Percentiles rank a stretch among this genome's conserved stretches.
Evolutionary conservation across 495 filamentous ascomycete genomes (phyloP).

Genomic region (Aspergillus campestris): DNA sequence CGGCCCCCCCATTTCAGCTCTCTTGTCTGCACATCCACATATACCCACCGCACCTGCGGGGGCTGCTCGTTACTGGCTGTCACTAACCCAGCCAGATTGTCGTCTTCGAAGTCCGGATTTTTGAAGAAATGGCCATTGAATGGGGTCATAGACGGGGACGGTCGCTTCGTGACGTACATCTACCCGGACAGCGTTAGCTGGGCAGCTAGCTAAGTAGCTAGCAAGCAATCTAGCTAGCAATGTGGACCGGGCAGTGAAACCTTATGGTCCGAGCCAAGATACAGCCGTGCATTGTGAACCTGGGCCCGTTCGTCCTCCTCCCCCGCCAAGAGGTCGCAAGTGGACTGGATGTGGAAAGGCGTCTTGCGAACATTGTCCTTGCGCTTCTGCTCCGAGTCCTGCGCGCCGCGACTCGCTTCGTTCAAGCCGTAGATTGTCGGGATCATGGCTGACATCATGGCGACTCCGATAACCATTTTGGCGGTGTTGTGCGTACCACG

Average conservation of each 20-base stretch:
- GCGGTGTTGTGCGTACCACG: background rate
- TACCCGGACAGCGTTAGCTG: background rate
- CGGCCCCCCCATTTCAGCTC: constrained; percentile 22
- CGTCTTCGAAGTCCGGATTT: constrained; percentile 16
- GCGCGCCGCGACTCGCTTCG: constrained; percentile 15
- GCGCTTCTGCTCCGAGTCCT: constrained; percentile 17
- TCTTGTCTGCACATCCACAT: constrained; percentile 14
- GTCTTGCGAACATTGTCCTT: constrained; percentile 13
- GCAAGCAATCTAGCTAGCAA: background rate
- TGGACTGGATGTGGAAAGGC: constrained; percentile 16
- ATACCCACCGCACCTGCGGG: constrained; percentile 22
- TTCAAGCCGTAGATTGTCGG: constrained; percentile 23
- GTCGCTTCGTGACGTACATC: constrained; percentile 23
- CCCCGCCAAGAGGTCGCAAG: constrained; percentile 12
- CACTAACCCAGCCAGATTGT: constrained; percentile 17
- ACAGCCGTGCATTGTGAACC: constrained; percentile 20
- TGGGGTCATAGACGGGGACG: constrained; percentile 11
- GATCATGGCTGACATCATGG: constrained; percentile 25
- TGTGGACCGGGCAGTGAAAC: constrained; percentile 6
- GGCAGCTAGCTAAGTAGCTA: background rate
- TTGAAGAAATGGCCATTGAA: constrained; percentile 21
- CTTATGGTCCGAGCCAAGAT: constrained; percentile 21
- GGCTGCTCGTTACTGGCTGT: constrained; percentile 18
- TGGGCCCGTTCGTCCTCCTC: constrained; percentile 13
- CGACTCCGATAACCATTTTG: constrained; percentile 20